These are phyloP conservation scores for Solanum chiquidenum DNA, from an alignment of 257 asterid genomes.

Conservation along the genomic window DNA sequence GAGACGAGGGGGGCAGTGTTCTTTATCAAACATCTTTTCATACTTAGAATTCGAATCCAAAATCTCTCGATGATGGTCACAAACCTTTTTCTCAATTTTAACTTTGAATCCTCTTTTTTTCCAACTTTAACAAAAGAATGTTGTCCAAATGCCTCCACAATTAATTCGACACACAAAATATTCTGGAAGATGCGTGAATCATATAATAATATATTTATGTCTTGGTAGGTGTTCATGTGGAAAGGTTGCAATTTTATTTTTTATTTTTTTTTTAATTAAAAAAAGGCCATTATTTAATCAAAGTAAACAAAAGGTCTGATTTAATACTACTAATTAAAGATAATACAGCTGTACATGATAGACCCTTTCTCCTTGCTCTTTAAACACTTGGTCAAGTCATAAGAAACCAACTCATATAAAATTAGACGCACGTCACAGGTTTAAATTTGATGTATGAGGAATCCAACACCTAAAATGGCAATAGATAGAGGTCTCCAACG, in stretches of 20 bases:
- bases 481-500: too few relatives aligned
- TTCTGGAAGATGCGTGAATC: neutral
- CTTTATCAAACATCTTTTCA: too few relatives aligned
- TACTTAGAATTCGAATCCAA: accelerated
- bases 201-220: neutral
- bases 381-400: neutral
- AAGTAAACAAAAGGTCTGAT: neutral
- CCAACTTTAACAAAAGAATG: neutral
- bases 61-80: neutral
- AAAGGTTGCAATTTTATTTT: neutral
- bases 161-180: neutral
- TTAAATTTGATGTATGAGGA: neutral
- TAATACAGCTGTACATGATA: neutral
- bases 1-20: accelerated
- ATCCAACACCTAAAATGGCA: neutral
- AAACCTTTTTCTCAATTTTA: neutral
- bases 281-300: neutral
- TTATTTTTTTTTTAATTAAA: neutral
- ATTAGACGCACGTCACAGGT: neutral
- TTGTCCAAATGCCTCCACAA: neutral
- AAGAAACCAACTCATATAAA: neutral
- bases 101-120: neutral
- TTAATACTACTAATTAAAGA: neutral
- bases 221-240: neutral
- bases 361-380: neutral